These are phyloP conservation scores for Epichloe amarillans DNA, from an alignment of 2,329 filamentous ascomycete genomes.

Conservation along the genomic window DNA sequence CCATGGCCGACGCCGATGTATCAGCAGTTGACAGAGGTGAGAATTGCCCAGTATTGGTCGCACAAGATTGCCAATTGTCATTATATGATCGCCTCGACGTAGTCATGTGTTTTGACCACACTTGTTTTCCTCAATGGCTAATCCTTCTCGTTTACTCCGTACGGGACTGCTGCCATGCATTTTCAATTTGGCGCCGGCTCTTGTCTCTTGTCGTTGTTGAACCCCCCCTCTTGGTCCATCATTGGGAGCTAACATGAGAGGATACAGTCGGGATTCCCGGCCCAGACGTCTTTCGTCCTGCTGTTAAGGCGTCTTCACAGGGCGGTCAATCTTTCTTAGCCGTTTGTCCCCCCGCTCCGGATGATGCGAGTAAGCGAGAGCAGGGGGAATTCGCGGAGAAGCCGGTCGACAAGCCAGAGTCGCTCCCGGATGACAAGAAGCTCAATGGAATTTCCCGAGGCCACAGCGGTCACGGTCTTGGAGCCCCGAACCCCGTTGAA, in stretches of 20 bases:
- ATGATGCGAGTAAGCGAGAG: not conserved
- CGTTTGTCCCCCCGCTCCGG: conserved; percentile 8
- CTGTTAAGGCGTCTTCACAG: conserved; percentile 15
- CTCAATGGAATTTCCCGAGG: conserved; percentile 6
- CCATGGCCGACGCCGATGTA: conserved; percentile 22
- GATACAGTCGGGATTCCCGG: conserved; percentile 17
- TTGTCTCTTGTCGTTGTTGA: not conserved
- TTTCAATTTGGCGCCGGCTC: not conserved
- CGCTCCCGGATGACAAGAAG: conserved; percentile 8
- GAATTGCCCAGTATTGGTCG: conserved; percentile 3
- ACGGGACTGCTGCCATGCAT: not conserved
- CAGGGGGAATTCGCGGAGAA: conserved; percentile 4
- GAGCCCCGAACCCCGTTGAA: conserved; percentile 21
- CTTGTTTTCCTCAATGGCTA: not conserved
- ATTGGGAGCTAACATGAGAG: not conserved
- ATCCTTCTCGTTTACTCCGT: not conserved
- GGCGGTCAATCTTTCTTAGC: conserved; percentile 7
- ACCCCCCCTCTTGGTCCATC: not conserved
- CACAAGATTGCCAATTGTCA: not conserved
- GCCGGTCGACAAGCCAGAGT: conserved; percentile 8
- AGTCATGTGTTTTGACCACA: not conserved
- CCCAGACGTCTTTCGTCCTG: conserved; percentile 15
- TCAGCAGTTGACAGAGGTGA: conserved; percentile 24
- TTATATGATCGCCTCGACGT: not conserved
- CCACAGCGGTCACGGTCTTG: conserved; percentile 8